Evolutionary conservation across 164 flowering plant species (phyloP), one percentile per base, ranked within the genome.

Genomic region (Vitis amurensis): DNA sequence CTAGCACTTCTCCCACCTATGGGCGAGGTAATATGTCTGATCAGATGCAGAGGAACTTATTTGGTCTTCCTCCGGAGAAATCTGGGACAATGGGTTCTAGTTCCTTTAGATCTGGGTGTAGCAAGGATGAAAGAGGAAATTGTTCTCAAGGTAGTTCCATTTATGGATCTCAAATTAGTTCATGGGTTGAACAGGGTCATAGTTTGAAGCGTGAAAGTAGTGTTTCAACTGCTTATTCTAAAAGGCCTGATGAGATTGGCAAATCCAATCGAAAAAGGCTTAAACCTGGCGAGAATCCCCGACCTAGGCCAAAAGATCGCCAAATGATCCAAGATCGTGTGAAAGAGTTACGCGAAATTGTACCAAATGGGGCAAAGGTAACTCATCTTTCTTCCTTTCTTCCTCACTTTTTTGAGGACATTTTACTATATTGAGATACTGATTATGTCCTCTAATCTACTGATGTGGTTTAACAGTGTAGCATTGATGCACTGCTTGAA

Each of bases 311-410:
- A 47, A 96, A 96, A 73, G 99, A 96, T 86, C 97, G 99, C 19
- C 99, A 96, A 76, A 88, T 89, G 97, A 92, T 96, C 65, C 99
- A 96, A 84, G 99, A 96, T 77, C 97, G 98, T 51, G 88, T 96
- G 59, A 91, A 90, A 73, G 99, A 96, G 78, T 74, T 96, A 74
- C 82, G 99, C 16, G 97, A 92, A 67, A 92, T 96, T 68, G 95
- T 96, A 70, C 99, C 99, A 14, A 91, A 90, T 82, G 97, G 95
- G 14, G 93, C 92, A 67, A 96, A 96, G 90, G 99, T 94, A 70
- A 66, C 49, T 7, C 37, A 14, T 53, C 49, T 57, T 56, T 52
- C 61, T n/a, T 52, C 3, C 9, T 31, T 55, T 27, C 49, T 50
- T 27, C 53, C 50, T 51, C n/a, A 23, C 10, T 17, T 47, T n/a